These are phyloP conservation scores for Aphanocladium album DNA, from an alignment of 2,329 filamentous ascomycete species.

Conservation along the genomic window DNA sequence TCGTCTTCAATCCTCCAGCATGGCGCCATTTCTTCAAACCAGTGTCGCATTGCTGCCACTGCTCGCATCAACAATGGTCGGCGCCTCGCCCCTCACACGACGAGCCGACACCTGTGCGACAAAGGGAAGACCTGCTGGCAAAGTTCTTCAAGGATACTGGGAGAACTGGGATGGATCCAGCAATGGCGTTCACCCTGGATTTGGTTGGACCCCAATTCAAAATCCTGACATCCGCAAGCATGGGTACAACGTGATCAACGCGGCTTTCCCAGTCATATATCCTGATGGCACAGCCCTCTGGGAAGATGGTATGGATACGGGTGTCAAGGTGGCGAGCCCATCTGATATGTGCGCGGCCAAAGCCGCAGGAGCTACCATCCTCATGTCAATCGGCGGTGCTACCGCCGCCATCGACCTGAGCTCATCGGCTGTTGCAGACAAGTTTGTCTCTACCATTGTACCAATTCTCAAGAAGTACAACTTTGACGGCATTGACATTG, in stretches of 20 bases:
- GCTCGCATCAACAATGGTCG: constrained; percentile 12
- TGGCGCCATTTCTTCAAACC: constrained; percentile 17
- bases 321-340: constrained; percentile 26
- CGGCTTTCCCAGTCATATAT: constrained; percentile 30
- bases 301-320: constrained; percentile 29
- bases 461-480: constrained; percentile 31
- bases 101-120: constrained; percentile 24
- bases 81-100: constrained; percentile 11
- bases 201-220: constrained; percentile 30
- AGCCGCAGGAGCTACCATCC: constrained; percentile 28
- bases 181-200: constrained; percentile 28
- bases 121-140: constrained; percentile 28
- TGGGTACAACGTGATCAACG: constrained; percentile 31
- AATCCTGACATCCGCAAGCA: constrained; percentile 24
- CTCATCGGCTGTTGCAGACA: constrained; percentile 27
- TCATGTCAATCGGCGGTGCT: constrained; percentile 31
- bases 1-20: neutral
- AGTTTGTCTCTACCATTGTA: constrained; percentile 30
- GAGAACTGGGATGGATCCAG: constrained; percentile 32
- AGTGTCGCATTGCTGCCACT: constrained; percentile 16
- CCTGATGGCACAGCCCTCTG: constrained; percentile 29
- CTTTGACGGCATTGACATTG: constrained; percentile 33
- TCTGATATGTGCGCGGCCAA: constrained; percentile 30
- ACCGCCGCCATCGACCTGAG: constrained; percentile 29
- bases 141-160: constrained; percentile 32